Percentiles rank a stretch among this genome's conserved stretches.
Evolutionary conservation across 768 basidiomycete species (phyloP).

Genomic region (Calocybe gangraenosa): DNA sequence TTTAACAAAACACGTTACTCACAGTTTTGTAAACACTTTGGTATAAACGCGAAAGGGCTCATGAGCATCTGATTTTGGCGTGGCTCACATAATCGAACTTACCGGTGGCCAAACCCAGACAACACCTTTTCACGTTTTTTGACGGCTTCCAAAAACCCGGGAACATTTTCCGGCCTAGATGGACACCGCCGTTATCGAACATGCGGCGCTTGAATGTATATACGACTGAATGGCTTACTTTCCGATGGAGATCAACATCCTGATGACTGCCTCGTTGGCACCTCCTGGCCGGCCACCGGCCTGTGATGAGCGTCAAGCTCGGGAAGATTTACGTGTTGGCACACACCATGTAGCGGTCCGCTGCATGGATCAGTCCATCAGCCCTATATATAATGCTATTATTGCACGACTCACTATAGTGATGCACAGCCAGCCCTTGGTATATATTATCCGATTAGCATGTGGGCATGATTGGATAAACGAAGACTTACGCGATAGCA

Average conservation of each 20-base stretch:
- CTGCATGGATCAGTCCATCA: conserved; percentile 25
- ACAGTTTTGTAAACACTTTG: conserved; percentile 71
- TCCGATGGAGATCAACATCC: conserved; percentile 89
- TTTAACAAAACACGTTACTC: conserved; percentile 23
- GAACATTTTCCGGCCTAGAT: conserved; percentile 70
- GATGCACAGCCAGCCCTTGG: conserved; percentile 80
- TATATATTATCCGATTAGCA: conserved; percentile 1
- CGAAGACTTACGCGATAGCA: conserved; percentile 61
- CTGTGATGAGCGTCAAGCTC: conserved; percentile 4
- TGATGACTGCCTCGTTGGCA: conserved; percentile 91
- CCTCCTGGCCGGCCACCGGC: conserved; percentile 57
- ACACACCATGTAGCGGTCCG: conserved; percentile 66
- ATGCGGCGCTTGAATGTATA: no score
- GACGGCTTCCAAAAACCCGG: conserved; percentile 80
- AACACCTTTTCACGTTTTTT: conserved; percentile 86
- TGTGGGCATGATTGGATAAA: background rate
- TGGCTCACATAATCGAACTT: conserved; percentile 15
- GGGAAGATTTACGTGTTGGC: background rate
- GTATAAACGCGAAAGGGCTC: background rate
- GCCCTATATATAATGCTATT: background rate
- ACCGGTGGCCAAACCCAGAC: conserved; percentile 89
- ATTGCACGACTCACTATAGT: conserved; percentile 67
- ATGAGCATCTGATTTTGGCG: background rate
- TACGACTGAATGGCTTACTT: conserved; percentile 39
- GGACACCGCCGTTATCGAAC: background rate